These are phyloP conservation scores for Boletus rubroflammeus DNA, from an alignment of 768 basidiomycete species.

Conservation along the genomic window DNA sequence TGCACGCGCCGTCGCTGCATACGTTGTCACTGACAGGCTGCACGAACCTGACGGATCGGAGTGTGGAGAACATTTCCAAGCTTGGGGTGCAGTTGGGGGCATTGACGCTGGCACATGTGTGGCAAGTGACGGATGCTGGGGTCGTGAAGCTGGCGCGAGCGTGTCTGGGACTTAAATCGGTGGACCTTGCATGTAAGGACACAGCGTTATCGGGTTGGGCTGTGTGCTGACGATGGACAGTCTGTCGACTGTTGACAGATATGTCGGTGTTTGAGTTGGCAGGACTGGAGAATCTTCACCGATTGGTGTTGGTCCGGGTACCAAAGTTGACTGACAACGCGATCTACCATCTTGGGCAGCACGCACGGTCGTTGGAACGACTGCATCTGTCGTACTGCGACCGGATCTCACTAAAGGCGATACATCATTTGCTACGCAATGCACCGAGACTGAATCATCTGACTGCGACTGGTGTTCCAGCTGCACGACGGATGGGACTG, in stretches of 20 bases:
- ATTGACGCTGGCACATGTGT: constrained; percentile 76
- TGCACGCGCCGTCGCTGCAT: constrained; percentile 73
- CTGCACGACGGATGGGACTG: constrained; percentile 66
- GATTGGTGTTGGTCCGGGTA: constrained; percentile 78
- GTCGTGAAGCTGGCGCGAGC: constrained; percentile 63
- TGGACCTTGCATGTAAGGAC: constrained; percentile 82
- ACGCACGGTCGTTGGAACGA: constrained; percentile 65
- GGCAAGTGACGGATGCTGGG: constrained; percentile 74
- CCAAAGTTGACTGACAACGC: constrained; percentile 82
- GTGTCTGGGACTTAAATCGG: constrained; percentile 71
- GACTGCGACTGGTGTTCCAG: constrained; percentile 74
- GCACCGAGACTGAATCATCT: constrained; percentile 66
- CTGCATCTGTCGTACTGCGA: constrained; percentile 88
- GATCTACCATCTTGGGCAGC: constrained; percentile 72
- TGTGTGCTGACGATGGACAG: constrained; percentile 37
- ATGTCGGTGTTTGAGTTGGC: constrained; percentile 80
- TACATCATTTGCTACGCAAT: constrained; percentile 64
- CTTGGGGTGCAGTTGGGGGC: constrained; percentile 76
- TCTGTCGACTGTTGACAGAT: constrained; percentile 82
- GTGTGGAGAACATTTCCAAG: constrained; percentile 62
- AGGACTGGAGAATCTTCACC: constrained; percentile 60
- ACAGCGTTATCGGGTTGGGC: constrained; percentile 13
- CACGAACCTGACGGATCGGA: constrained; percentile 63
- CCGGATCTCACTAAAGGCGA: constrained; percentile 68
- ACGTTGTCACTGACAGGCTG: constrained; percentile 79